phyloP scores from a whole-genome alignment of 2,329 filamentous ascomycete genomes.

The Colletotrichum lupini region DNA sequence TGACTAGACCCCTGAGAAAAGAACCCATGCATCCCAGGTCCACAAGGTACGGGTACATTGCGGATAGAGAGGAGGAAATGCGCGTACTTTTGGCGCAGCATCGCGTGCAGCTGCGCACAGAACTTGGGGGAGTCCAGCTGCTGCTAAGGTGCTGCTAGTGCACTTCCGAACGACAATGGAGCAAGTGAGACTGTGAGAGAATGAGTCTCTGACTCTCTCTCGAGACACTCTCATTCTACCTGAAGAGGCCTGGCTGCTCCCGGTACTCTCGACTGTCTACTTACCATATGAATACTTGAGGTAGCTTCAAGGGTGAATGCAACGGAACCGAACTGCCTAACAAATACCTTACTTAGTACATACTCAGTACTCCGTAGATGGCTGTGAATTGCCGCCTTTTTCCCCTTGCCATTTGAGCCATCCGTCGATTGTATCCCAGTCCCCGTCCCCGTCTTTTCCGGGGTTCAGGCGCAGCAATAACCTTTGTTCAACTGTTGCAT shows the following conservation, averaged over 20 bases:
- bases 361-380: too few relatives aligned
- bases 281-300: too few relatives aligned
- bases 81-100: constrained; percentile 10
- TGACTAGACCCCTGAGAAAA: constrained; percentile 13
- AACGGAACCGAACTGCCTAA: background rate
- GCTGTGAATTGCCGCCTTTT: background rate
- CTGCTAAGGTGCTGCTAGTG: background rate
- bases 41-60: background rate
- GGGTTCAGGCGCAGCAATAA: background rate
- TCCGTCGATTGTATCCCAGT: background rate
- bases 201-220: background rate
- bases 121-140: background rate
- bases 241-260: background rate
- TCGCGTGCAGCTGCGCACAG: background rate
- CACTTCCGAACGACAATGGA: background rate
- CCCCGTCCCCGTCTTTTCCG: background rate
- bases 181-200: too few relatives aligned
- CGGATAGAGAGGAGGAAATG: background rate
- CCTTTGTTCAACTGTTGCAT: background rate
- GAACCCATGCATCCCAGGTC: background rate
- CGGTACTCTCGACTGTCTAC: background rate
- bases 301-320: background rate
- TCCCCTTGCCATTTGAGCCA: background rate
- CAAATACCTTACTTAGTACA: background rate
- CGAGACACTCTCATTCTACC: background rate